Percentiles rank a stretch among this genome's conserved stretches.
Conservation (phyloP, 83 land plant genomes). For the Picea abies region DNA sequence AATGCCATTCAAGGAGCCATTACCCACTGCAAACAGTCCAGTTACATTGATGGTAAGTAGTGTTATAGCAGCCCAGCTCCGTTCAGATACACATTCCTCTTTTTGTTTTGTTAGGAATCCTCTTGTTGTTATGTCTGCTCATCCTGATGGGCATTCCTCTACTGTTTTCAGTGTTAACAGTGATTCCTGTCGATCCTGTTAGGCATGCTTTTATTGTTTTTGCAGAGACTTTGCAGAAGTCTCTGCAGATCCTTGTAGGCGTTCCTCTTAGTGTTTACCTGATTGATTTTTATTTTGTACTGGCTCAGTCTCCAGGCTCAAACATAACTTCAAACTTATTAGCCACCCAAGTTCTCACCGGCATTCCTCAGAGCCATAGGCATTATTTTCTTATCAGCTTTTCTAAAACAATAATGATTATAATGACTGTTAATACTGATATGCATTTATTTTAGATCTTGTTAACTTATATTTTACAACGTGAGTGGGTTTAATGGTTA, state of each 20-base stretch:
- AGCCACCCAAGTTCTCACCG: too few relatives aligned
- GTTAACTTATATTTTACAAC: background rate
- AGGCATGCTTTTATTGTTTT: too few relatives aligned
- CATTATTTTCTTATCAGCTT: too few relatives aligned
- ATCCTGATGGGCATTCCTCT: background rate
- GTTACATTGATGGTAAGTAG: constrained; percentile 19
- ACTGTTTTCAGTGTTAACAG: background rate
- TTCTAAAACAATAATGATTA: too few relatives aligned
- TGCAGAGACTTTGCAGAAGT: too few relatives aligned
- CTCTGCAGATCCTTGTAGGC: too few relatives aligned
- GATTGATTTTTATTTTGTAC: too few relatives aligned
- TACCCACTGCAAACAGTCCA: constrained; percentile 59
- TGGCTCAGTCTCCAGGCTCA: too few relatives aligned
- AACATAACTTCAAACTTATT: too few relatives aligned
- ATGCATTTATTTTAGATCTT: background rate
- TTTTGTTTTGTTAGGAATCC: background rate
- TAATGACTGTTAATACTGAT: background rate
- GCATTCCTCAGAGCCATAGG: too few relatives aligned
- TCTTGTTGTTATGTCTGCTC: background rate
- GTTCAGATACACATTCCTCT: background rate
- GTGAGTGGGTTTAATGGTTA: too few relatives aligned
- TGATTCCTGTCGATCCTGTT: background rate
- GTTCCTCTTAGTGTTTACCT: too few relatives aligned
- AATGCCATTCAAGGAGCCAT: constrained; percentile 75
- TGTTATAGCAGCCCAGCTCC: background rate